Evolutionary conservation across 2,329 filamentous ascomycete species (phyloP).

Genomic region (Aspergillus intermedius): DNA sequence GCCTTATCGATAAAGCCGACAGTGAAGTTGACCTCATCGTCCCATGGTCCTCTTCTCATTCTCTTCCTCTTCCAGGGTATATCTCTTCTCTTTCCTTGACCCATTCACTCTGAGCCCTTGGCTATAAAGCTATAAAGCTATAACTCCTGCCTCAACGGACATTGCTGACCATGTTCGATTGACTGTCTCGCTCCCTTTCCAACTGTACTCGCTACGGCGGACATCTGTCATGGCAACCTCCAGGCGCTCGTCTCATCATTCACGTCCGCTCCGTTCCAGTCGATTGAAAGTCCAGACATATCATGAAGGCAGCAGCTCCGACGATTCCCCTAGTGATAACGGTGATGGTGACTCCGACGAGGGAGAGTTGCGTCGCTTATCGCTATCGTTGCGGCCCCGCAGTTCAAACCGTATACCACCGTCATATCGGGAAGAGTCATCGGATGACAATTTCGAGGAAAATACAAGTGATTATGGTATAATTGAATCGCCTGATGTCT

Average conservation of each 20-base stretch:
- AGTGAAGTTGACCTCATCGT: background rate
- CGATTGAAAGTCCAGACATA: constrained; percentile 33
- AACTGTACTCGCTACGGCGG: constrained; percentile 6
- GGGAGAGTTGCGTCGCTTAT: constrained; percentile 11
- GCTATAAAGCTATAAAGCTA: background rate
- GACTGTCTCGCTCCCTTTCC: constrained; percentile 5
- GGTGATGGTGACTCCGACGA: constrained; percentile 6
- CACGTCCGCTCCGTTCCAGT: constrained; percentile 30
- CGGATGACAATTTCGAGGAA: constrained; percentile 21
- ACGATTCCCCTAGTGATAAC: constrained; percentile 16
- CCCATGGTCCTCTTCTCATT: background rate
- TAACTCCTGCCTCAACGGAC: background rate
- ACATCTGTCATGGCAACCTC: background rate
- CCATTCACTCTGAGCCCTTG: background rate
- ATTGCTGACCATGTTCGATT: constrained; percentile 13
- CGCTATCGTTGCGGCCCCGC: constrained; percentile 27
- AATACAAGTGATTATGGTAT: constrained; percentile 7
- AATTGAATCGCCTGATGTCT: constrained; percentile 2
- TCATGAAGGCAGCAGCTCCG: constrained; percentile 30
- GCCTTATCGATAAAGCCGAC: background rate
- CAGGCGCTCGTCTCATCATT: constrained; percentile 11
- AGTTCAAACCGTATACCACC: constrained; percentile 18
- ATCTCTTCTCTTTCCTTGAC: background rate
- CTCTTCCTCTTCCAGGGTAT: background rate
- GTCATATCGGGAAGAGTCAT: constrained; percentile 32